Evolutionary conservation across 2,329 filamentous ascomycete species (phyloP), one percentile per base, ranked within the genome.

Genomic region (Colletotrichum falcatum): DNA sequence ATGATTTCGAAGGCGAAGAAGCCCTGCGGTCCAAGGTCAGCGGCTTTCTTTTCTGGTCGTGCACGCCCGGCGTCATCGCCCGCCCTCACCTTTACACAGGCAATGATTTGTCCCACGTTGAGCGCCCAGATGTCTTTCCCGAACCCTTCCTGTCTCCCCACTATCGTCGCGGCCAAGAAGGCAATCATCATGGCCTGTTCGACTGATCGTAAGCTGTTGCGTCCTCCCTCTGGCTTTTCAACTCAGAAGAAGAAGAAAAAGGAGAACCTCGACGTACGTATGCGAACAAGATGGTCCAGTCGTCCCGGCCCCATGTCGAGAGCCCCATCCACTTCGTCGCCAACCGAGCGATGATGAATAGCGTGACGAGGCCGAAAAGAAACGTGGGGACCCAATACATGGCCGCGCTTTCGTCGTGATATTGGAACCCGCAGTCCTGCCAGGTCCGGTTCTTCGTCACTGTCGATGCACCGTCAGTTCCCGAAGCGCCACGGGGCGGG

Each of bases 51-150:
- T 35, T 26, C 48, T n/a, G n/a, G 16, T 7, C 20, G 26, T 8
- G 23, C 16, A 30, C 7, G 3, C 20, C n/a, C 12, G 7, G 44
- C 9, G 30, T 33, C 4, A n/a, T n/a, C 30, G 30, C 30, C 0
- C 6, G 0, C 6, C 12, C 46, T 61, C 18, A 66, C 66, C 26
- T 30, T 62, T 11, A 67, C 51, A 30, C 67, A 70, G 1, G 7
- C 1, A 0, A 64, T 70, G 14, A 70, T 70, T 4, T 70, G 68
- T 0, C 6, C 37, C 20, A 70, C 68, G 1, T 8, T 28, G 9
- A 70, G n/a, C 0, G 64, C 67, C 68, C 68, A 70, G 4, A 70
- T 63, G 33, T 70, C 68, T 26, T 55, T 66, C 9, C 68, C 68
- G 1, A 70, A 63, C 2, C 68, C 68, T 23, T 30, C 5, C 0